Base-by-base conservation (phyloP, 805 yeast genomes). In the Candida chauliodis region DNA sequence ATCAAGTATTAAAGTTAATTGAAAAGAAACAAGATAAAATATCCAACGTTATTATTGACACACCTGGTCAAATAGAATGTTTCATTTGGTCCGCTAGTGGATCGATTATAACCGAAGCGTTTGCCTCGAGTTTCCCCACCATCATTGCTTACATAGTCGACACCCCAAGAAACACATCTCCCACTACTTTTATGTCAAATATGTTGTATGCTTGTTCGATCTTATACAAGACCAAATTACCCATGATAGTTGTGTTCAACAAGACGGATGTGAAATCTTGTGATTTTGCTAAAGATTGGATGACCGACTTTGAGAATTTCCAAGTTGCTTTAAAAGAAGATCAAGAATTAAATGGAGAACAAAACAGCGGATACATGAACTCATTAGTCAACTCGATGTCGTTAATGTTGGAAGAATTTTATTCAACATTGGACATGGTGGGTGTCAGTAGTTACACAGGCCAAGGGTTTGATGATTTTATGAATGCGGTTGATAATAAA, bases 81-180 rank as follows among this genome's bases (percentile, higher is more conserved):
- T 93, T 93, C 59, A 89, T 93, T 30, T 93, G 99, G 99, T 82
- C 95, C 32, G 99, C 99, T 0, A 85, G 96, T 16, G 99, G 99
- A 9, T 77, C 96, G 16, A 93, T 93, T 45, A 84, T 93, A 42
- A 91, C 98, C 1, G 99, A 93, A 57, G 89, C 97, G 0, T 86
- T 93, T 65, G 99, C 98, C 1, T 84, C 95, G 0, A 79, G 95
- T 3, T 87, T 88, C 58, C 99, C 99, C 13, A 93, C 99, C 0
- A 87, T 93, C 19, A 78, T 93, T 46, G 98, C 98, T 0, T 93
- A 93, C 58, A 82, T 93, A 45, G 93, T 93, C 19, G 99, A 93
- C 56, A 93, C 99, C 1, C 99, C 99, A 36, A 75, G 99, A 58
- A 84, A 90, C 44, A 70, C 95, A 1, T 81, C 95, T 2, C 99